Conservation (phyloP, 768 basidiomycete genomes). For the Aureoboletus auriporus region DNA sequence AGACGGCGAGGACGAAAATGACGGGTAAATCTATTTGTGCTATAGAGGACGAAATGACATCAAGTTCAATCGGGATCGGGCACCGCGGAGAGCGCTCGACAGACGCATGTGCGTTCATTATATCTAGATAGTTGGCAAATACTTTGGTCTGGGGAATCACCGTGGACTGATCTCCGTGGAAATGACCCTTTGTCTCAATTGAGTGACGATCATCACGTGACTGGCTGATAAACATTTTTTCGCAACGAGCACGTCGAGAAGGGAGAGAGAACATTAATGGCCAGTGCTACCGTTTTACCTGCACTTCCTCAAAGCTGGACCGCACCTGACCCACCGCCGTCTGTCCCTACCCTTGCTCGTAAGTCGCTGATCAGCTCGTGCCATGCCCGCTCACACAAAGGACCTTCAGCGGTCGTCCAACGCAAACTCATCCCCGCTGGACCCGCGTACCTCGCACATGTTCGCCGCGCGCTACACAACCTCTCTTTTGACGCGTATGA, state of each 20-base stretch:
- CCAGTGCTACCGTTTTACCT: slow-evolving; percentile 22
- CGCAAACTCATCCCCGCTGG: slow-evolving; percentile 78
- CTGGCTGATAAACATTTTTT: slow-evolving; percentile 5
- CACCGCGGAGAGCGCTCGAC: slow-evolving; percentile 5
- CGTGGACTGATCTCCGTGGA: slow-evolving; percentile 11
- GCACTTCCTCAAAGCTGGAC: slow-evolving; percentile 23
- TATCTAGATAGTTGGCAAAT: not conserved
- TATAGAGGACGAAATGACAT: too few species aligned
- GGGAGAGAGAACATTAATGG: slow-evolving; percentile 12
- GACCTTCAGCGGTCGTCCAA: slow-evolving; percentile 28
- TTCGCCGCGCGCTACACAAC: slow-evolving; percentile 68
- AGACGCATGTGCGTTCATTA: not conserved
- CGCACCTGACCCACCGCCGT: slow-evolving; percentile 7
- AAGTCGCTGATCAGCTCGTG: slow-evolving; percentile 6
- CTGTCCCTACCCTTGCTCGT: slow-evolving; percentile 24
- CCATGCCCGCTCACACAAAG: slow-evolving; percentile 6
- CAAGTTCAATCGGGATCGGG: not conserved
- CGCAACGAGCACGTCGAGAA: not conserved
- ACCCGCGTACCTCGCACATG: slow-evolving; percentile 80
- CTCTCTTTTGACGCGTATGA: slow-evolving; percentile 85
- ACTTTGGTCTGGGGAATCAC: not conserved
- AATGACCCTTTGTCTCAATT: not conserved
- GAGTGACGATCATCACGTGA: slow-evolving; percentile 9
- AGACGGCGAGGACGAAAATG: slow-evolving; percentile 17
- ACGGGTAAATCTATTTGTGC: not conserved